Evolutionary conservation across 306 rosid genomes (phyloP).

Genomic region (Potentilla sterilis): DNA sequence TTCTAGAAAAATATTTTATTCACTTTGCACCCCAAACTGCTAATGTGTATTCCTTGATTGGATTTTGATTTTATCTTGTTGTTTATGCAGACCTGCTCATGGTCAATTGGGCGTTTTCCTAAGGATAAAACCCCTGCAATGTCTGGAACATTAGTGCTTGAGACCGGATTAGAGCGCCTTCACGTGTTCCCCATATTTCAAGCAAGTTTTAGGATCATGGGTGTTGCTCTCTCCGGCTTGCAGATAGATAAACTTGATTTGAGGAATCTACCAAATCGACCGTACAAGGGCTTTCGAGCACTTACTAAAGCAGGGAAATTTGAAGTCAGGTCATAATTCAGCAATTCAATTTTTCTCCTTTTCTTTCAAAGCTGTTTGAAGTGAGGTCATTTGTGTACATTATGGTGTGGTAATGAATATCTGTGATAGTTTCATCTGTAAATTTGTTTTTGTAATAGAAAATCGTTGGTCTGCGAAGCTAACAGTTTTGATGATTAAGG

Average conservation of each 20-base stretch:
- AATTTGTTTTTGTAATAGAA: background rate
- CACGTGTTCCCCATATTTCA: constrained; percentile 82
- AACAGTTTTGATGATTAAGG: background rate
- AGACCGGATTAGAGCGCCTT: constrained; percentile 73
- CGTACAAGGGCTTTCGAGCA: constrained; percentile 91
- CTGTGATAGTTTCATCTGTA: constrained; percentile 12
- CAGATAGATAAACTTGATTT: constrained; percentile 82
- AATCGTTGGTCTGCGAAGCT: background rate
- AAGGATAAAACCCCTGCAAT: constrained; percentile 85
- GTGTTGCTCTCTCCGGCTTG: constrained; percentile 84
- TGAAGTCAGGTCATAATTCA: constrained; percentile 66
- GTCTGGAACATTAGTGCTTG: constrained; percentile 84
- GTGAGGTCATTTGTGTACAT: constrained; percentile 7
- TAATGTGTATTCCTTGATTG: background rate
- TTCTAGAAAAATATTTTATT: background rate
- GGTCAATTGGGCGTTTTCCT: constrained; percentile 88
- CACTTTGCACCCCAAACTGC: background rate
- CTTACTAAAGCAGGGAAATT: constrained; percentile 78
- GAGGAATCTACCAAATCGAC: constrained; percentile 57
- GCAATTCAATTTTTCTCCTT: background rate
- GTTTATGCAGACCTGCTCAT: constrained; percentile 67
- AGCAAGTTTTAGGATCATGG: constrained; percentile 80
- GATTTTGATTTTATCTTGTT: constrained; percentile 5
- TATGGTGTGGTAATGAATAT: background rate
- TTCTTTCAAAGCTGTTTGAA: constrained; percentile 6